A percentile compares a stretch with the other conserved stretches of the same genome.
These are phyloP conservation scores for Protea cynaroides DNA, from an alignment of 164 flowering plant genomes.

Conservation along the genomic window DNA sequence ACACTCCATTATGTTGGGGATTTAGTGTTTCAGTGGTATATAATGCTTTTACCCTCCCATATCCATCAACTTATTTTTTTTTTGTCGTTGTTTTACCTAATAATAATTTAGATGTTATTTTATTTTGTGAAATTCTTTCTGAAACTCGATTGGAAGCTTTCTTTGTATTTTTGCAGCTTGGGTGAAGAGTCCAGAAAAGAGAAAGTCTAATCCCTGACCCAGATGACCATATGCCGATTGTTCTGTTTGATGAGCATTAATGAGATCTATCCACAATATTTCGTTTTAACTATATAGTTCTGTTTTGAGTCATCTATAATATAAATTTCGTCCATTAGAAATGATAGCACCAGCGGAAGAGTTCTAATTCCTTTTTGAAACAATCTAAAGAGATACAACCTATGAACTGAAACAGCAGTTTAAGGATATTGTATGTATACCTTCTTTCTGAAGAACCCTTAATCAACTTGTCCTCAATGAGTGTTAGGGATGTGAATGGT, in stretches of 20 bases:
- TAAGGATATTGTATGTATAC: too few species aligned
- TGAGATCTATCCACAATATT: slow-evolving; percentile 17
- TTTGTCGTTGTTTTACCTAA: neutral
- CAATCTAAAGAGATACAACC: too few species aligned
- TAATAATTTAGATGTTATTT: neutral
- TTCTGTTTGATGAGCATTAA: slow-evolving; percentile 60
- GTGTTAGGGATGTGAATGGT: neutral
- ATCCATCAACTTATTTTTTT: too few species aligned
- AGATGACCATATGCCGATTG: slow-evolving; percentile 76
- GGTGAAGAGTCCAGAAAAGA: slow-evolving; percentile 37
- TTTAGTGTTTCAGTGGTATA: slow-evolving; percentile 52
- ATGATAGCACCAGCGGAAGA: too few species aligned
- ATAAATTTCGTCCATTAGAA: neutral
- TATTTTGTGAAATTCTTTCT: neutral
- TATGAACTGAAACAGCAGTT: too few species aligned
- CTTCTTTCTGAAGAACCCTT: too few species aligned
- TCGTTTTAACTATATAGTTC: too few species aligned
- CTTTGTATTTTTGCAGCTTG: slow-evolving; percentile 40
- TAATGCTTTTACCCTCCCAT: slow-evolving; percentile 14
- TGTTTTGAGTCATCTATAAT: too few species aligned
- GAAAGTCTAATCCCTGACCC: slow-evolving; percentile 82
- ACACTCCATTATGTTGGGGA: too few species aligned
- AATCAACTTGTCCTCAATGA: neutral
- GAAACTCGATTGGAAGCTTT: neutral
- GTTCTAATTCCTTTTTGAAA: neutral